Base-by-base conservation (phyloP, 345 rosid species). In the Rhizophora mangle region DNA sequence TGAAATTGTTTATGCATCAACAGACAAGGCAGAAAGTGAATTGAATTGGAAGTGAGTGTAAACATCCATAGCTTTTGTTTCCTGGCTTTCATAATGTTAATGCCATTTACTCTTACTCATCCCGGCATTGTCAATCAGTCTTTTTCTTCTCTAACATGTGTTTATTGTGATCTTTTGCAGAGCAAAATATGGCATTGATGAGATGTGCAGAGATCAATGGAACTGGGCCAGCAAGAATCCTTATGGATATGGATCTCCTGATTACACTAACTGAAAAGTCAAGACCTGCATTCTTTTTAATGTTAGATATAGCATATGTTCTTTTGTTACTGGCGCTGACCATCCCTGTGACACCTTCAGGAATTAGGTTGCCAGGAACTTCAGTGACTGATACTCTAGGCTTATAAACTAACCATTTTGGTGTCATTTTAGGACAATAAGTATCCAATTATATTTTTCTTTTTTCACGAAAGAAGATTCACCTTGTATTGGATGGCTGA, bases 141-240 rank as follows among this genome's bases (percentile, higher is more conserved):
- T 13, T 13, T 13, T 11, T 43, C 49, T 16, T 22, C 32, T 6
- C 21, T 46, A 6, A 60, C 47, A 19, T 6, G n/a, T 34, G 13
- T 27, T 6, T 27, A 54, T 58, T 10, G 60, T 11, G 60, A 21
- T n/a, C 34, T 10, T 3, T 64, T 77, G 75, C 90, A 95, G 99
- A 84, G 88, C 97, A 8, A 90, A 86, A 56, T 88, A 78, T 27
- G 96, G 92, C 19, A 78, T 92, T 4, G 96, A 86, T 39, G 97
- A 95, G 71, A 91, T 95, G 99, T 95, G 99, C 71, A 81, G 91
- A 68, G 99, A 92, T 77, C 89, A 85, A 52, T 91, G 97, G 97
- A 88, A 89, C 74, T 92, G 99, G 96, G 96, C 97, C 0, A 85
- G 92, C 84, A 87, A 95, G 76, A 90, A 95, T 71, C 97, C 98